Percentiles rank a stretch among this genome's conserved stretches.
phyloP scores from a whole-genome alignment of 208 protist species.

The Leishmania tropica region DNA sequence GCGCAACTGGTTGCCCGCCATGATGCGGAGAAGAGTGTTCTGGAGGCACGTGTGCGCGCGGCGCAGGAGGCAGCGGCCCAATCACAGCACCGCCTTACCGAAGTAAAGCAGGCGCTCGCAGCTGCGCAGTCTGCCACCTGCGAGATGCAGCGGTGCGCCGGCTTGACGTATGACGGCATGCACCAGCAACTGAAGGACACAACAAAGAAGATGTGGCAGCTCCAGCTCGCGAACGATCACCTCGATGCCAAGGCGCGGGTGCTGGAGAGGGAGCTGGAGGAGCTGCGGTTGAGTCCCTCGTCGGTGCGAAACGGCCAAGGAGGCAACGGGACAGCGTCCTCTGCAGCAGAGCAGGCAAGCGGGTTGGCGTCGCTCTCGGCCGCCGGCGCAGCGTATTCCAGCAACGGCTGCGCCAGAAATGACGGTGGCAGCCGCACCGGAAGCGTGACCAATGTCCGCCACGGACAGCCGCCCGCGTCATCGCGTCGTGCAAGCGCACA shows the following conservation, averaged over 20 bases:
- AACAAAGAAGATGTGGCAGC: conserved; percentile 29
- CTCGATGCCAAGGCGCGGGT: conserved; percentile 37
- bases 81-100: background rate
- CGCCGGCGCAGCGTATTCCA: background rate
- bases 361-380: background rate
- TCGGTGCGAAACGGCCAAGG: background rate
- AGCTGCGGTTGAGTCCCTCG: conserved; percentile 15
- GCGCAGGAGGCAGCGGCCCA: background rate
- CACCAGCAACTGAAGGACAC: conserved; percentile 25
- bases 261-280: conserved; percentile 39
- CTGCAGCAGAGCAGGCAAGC: background rate
- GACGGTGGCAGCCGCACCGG: background rate
- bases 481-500: background rate
- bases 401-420: background rate
- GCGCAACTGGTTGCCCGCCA: conserved; percentile 31
- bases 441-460: background rate
- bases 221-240: conserved; percentile 41
- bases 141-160: background rate
- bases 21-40: conserved; percentile 18
- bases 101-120: background rate
- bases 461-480: background rate
- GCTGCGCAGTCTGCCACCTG: background rate
- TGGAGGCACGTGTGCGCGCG: conserved; percentile 4
- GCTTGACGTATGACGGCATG: conserved; percentile 8
- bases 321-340: background rate